A percentile compares a stretch with the other conserved stretches of the same genome.
phyloP scores from a whole-genome alignment of 345 rosid species.

The Noccaea caerulescens region DNA sequence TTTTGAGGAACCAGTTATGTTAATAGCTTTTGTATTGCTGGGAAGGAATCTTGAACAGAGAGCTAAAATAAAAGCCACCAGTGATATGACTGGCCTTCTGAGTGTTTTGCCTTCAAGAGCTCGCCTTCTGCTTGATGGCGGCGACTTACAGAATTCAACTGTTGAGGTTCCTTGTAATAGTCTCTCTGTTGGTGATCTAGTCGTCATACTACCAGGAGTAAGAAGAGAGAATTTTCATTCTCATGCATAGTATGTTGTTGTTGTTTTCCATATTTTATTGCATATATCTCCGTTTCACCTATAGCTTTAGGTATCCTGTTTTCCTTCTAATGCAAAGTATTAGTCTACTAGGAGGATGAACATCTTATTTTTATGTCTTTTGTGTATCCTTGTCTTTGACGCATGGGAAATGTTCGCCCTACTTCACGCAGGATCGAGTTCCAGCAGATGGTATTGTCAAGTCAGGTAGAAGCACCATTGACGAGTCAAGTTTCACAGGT shows the following conservation, averaged over 20 bases:
- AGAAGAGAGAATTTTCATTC: conserved; percentile 49
- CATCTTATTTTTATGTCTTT: conserved; percentile 1
- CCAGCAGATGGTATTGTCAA: conserved; percentile 93
- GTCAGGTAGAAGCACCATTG: conserved; percentile 92
- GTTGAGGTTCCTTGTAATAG: conserved; percentile 87
- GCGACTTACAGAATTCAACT: conserved; percentile 50
- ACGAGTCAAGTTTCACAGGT: conserved; percentile 97
- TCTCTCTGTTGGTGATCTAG: conserved; percentile 85
- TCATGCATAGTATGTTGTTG: conserved; percentile 32
- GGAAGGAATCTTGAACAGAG: conserved; percentile 99
- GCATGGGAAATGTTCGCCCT: conserved; percentile 27
- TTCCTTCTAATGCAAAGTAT: conserved; percentile 3
- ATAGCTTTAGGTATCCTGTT: neutral
- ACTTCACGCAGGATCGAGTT: conserved; percentile 72
- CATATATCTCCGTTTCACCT: neutral
- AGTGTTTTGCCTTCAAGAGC: conserved; percentile 90
- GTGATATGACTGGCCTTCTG: conserved; percentile 97
- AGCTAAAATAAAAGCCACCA: conserved; percentile 95
- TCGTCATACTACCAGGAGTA: conserved; percentile 92
- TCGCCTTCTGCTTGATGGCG: conserved; percentile 76
- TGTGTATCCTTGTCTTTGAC: conserved; percentile 9
- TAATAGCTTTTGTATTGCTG: conserved; percentile 88
- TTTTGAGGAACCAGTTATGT: conserved; percentile 96
- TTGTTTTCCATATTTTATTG: conserved; percentile 23
- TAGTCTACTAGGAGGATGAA: neutral